Percentiles rank a stretch among this genome's conserved stretches.
Conservation (phyloP, 1,139 yeast genomes). For the Suhomyces choctaworum region DNA sequence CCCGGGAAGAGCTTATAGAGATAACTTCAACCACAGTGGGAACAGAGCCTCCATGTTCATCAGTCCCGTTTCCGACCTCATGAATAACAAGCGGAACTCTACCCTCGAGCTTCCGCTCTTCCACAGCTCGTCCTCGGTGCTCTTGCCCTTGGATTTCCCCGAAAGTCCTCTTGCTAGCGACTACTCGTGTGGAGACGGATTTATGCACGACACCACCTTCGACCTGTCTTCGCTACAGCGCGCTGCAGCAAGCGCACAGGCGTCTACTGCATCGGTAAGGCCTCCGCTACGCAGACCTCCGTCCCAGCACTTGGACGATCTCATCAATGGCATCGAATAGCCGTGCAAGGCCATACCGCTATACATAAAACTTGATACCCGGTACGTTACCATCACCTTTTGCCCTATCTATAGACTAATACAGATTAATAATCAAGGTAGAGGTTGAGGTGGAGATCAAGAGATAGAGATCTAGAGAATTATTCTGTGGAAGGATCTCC, state of each 20-base stretch:
- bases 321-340: conserved; percentile 20
- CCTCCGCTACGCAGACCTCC: conserved; percentile 33
- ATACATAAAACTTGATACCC: too few species aligned
- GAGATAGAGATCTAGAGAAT: too few species aligned
- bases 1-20: conserved; percentile 21
- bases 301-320: conserved; percentile 33
- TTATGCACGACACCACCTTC: conserved; percentile 9
- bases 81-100: conserved; percentile 15
- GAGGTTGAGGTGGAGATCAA: too few species aligned
- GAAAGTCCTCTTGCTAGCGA: conserved; percentile 8
- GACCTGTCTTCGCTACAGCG: conserved; percentile 6
- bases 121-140: conserved; percentile 12
- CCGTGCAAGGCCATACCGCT: too few species aligned
- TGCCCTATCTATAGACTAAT: too few species aligned
- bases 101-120: conserved; percentile 25
- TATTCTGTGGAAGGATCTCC: too few species aligned
- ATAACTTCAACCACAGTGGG: conserved; percentile 16
- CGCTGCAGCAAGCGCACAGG: conserved; percentile 1
- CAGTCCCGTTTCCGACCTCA: conserved; percentile 31
- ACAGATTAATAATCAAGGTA: too few species aligned
- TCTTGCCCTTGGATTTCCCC: conserved; percentile 1
- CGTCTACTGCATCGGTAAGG: background rate
- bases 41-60: conserved; percentile 27
- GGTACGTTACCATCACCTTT: too few species aligned
- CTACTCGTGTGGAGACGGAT: conserved; percentile 13